Percentiles rank a stretch among this genome's conserved stretches.
Evolutionary conservation across 305 asterid species (phyloP).

Genomic region (Ilex paraguariensis): DNA sequence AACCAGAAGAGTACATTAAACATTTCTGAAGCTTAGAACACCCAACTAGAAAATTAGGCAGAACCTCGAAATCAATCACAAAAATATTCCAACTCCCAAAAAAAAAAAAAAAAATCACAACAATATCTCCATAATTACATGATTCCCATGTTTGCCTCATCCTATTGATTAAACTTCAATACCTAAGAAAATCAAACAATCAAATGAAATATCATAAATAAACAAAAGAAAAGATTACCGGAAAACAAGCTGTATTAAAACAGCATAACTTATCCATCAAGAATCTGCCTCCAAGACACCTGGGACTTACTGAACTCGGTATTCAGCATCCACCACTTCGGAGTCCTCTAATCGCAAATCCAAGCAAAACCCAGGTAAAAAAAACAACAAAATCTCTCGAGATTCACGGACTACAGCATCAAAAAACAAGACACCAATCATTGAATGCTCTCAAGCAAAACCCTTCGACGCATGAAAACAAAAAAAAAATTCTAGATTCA

Average conservation of each 20-base stretch:
- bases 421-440: conserved; percentile 5
- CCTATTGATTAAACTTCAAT: background rate
- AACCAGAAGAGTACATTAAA: background rate
- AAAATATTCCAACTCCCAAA: background rate
- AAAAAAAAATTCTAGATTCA: background rate
- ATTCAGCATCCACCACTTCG: conserved; percentile 19
- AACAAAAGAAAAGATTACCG: conserved; percentile 21
- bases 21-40: background rate
- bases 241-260: conserved; percentile 24
- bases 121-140: background rate
- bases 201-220: background rate
- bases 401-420: conserved; percentile 2
- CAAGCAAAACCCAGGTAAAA: conserved; percentile 7
- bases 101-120: background rate
- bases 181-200: background rate
- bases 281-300: conserved; percentile 10
- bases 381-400: conserved; percentile 3
- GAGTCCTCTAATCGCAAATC: conserved; percentile 18
- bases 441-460: conserved; percentile 8
- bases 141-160: background rate
- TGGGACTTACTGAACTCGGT: conserved; percentile 1
- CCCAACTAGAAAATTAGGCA: background rate
- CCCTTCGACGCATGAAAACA: background rate
- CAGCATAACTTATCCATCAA: conserved; percentile 31
- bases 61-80: background rate